These are phyloP conservation scores for Spinellus fusiger DNA, from an alignment of 192 early-diverging fungal species.

Conservation along the genomic window DNA sequence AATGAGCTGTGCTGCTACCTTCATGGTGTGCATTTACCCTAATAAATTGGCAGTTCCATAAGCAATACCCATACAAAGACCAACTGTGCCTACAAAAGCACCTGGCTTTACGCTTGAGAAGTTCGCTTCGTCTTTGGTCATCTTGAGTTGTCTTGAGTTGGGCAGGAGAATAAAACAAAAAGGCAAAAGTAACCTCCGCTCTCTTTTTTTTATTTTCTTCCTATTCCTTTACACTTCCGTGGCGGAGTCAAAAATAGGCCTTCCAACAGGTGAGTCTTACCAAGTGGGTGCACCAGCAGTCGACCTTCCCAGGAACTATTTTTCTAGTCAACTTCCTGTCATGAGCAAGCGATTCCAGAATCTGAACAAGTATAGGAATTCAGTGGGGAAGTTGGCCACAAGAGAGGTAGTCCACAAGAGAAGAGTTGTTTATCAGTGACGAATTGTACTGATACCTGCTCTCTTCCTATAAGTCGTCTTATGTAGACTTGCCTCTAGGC, in stretches of 20 bases:
- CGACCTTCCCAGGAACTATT: no score
- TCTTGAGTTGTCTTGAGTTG: neutral
- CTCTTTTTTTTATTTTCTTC: no score
- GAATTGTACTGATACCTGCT: neutral
- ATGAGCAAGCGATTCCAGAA: constrained; percentile 31
- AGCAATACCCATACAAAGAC: neutral
- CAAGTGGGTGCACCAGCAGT: no score
- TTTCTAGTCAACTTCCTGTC: neutral
- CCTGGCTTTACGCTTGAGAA: neutral
- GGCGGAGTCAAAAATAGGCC: neutral
- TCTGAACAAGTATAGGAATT: constrained; percentile 39
- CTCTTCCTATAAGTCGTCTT: constrained; percentile 17
- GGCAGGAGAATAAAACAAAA: neutral
- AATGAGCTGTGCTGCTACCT: neutral
- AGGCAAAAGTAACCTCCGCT: neutral
- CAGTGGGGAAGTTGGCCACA: constrained; percentile 35
- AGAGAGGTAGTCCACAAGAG: constrained; percentile 28
- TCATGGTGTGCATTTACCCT: neutral
- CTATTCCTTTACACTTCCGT: neutral
- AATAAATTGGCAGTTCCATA: neutral
- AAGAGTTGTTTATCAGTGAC: neutral
- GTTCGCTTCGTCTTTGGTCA: neutral
- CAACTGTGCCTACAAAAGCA: neutral
- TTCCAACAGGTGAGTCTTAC: neutral
- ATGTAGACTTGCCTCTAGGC: constrained; percentile 13